These are phyloP conservation scores for Dactylis glomerata DNA, from an alignment of 176 grass and related monocot species.

Conservation along the genomic window DNA sequence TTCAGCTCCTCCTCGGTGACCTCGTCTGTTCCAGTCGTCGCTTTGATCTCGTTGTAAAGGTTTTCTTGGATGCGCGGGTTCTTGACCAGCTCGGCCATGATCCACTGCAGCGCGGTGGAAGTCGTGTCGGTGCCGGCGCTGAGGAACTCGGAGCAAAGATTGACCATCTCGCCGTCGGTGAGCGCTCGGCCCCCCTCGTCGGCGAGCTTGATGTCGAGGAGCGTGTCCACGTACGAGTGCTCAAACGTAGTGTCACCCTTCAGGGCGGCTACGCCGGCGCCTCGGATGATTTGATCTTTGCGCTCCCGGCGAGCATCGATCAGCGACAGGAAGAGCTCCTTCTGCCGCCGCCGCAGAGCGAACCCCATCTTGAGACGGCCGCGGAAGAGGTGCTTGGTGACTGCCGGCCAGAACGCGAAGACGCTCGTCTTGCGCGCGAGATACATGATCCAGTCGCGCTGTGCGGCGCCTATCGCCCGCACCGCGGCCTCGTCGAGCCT, in stretches of 20 bases:
- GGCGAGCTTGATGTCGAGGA: constrained; percentile 51
- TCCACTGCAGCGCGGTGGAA: constrained; percentile 63
- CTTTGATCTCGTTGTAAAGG: constrained; percentile 41
- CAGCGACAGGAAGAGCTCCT: constrained; percentile 28
- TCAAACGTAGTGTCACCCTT: constrained; percentile 11
- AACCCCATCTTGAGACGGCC: constrained; percentile 1
- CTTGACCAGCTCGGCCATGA: constrained; percentile 78
- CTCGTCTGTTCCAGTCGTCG: not conserved
- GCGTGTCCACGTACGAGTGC: constrained; percentile 63
- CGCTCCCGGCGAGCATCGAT: constrained; percentile 23
- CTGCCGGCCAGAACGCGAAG: constrained; percentile 28
- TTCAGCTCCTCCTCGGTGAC: constrained; percentile 45
- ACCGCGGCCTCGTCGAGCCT: constrained; percentile 37
- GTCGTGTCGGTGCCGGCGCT: constrained; percentile 68
- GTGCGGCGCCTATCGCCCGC: constrained; percentile 19
- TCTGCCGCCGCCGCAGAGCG: not conserved
- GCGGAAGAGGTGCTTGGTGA: constrained; percentile 41
- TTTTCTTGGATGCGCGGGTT: constrained; percentile 43
- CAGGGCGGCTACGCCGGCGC: not conserved
- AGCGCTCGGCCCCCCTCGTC: constrained; percentile 40
- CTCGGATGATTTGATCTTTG: not conserved
- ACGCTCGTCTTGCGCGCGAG: constrained; percentile 5
- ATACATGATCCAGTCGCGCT: constrained; percentile 37
- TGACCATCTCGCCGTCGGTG: constrained; percentile 45
- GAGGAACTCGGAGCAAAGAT: constrained; percentile 64